Base-by-base conservation (phyloP, 73 alveolate genomes). In the Tetrahymena thermophila region DNA sequence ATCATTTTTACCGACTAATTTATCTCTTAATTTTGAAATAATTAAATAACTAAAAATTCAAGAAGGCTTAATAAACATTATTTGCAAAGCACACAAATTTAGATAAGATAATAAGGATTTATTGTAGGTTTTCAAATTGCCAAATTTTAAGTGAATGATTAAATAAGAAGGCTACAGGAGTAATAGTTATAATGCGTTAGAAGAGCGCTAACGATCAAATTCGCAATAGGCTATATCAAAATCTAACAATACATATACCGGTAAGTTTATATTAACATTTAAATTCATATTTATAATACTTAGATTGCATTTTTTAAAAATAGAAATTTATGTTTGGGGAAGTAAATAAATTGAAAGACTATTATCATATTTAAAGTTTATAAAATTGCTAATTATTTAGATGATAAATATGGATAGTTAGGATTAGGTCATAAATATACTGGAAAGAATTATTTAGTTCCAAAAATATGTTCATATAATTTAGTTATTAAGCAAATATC, bases 401-500 rank as follows among this genome's bases (percentile, higher is more conserved):
- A 94, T 58, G 96, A 94, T 50, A 35, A 94, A 21, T 94, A 37
- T 34, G 96, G 96, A 28, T 93, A 85, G 38, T 85, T 94, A 94
- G 96, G 96, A 19, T 94, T 94, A 35, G 96, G 96, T 43, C 93
- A 93, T 89, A 94, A 94, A 42, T 83, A 37, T 28, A 40, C 44
- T 21, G 84, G 96, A 83, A 85, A 94, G 93, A 95, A 96, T 58
- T 93, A 96, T 84, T 57, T 96, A 35, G 16, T 85, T 28, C 99
- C 99, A 38, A 93, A 96, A 19, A 85, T 95, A 43, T 97, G 98
- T 94, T 94, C 96, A 19, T 97, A 55, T 89, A 95, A 94, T 84
- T 93, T 97, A 93, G 97, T 95, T 1, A 95, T 97, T 43, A 97
- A 89, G 38, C 40, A 56, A 21, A 96, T 97, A 57, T 37, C 98